These are phyloP conservation scores for Aspergillus steynii DNA, from an alignment of 495 filamentous ascomycete species.

Conservation along the genomic window DNA sequence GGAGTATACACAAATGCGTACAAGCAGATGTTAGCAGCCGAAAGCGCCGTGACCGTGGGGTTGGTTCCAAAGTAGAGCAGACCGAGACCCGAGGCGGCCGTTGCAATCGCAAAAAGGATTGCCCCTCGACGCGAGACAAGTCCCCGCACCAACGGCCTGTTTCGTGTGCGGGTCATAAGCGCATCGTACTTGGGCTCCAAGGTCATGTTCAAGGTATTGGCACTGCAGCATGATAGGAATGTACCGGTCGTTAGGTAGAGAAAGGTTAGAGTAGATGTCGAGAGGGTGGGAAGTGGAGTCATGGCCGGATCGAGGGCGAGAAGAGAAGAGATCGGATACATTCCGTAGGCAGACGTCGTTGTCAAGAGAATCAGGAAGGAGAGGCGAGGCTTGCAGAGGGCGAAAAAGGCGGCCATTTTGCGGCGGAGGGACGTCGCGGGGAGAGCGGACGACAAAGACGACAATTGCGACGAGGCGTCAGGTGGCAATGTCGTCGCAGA, in stretches of 20 bases:
- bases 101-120: slow-evolving; percentile 71
- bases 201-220: slow-evolving; percentile 96
- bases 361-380: slow-evolving; percentile 89
- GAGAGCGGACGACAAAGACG: slow-evolving; percentile 65
- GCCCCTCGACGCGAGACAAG: slow-evolving; percentile 77
- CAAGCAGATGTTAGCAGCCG: slow-evolving; percentile 78
- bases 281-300: slow-evolving; percentile 77
- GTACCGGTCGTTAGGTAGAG: slow-evolving; percentile 91
- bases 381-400: slow-evolving; percentile 91
- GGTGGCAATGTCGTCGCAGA: slow-evolving; percentile 57
- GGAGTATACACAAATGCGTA: slow-evolving; percentile 94
- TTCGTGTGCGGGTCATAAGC: slow-evolving; percentile 87
- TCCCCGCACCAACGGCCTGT: slow-evolving; percentile 83
- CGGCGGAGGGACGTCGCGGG: slow-evolving; percentile 73
- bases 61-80: slow-evolving; percentile 88
- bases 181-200: slow-evolving; percentile 89
- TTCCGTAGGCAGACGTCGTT: slow-evolving; percentile 86
- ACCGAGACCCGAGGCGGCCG: slow-evolving; percentile 63
- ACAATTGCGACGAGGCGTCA: slow-evolving; percentile 81
- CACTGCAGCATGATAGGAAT: slow-evolving; percentile 77
- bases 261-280: slow-evolving; percentile 83
- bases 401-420: slow-evolving; percentile 78
- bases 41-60: slow-evolving; percentile 85
- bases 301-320: slow-evolving; percentile 59
- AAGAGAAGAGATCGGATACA: slow-evolving; percentile 75